These are phyloP conservation scores for Cercophora sp. DNA, from an alignment of 495 filamentous ascomycete genomes.

Conservation along the genomic window DNA sequence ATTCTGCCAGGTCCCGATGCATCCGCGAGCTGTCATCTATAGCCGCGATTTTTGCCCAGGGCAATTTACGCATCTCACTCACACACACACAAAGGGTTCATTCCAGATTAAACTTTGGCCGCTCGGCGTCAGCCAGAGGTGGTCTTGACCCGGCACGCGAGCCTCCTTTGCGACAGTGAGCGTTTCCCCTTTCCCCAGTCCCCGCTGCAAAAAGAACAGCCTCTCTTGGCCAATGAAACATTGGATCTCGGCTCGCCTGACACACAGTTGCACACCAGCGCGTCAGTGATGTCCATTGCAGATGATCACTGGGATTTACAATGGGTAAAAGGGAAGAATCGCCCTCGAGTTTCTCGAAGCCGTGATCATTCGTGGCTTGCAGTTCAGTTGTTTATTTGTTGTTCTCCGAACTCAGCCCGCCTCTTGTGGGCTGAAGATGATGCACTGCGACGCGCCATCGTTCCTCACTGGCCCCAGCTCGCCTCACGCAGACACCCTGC, in stretches of 20 bases:
- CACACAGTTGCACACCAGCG: neutral
- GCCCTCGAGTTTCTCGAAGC: neutral
- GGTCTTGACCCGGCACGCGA: slow-evolving; percentile 3
- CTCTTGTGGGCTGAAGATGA: too few relatives aligned
- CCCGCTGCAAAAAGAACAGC: neutral
- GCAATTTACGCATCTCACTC: too few relatives aligned
- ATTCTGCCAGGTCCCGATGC: slow-evolving; percentile 1
- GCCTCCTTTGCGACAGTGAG: slow-evolving; percentile 1
- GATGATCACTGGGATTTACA: neutral
- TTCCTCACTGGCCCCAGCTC: neutral
- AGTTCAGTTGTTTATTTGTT: neutral
- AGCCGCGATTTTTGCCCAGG: too few relatives aligned
- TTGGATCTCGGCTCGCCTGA: neutral
- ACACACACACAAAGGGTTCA: too few relatives aligned
- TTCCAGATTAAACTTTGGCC: too few relatives aligned
- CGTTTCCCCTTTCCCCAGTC: neutral
- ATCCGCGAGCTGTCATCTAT: neutral
- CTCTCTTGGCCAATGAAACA: slow-evolving; percentile 2
- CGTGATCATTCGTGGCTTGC: neutral
- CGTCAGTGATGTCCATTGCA: neutral
- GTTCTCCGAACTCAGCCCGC: neutral
- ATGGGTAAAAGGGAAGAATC: neutral
- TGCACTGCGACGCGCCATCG: too few relatives aligned
- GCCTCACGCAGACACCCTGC: neutral
- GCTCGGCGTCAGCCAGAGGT: too few relatives aligned